Evolutionary conservation across 495 filamentous ascomycete genomes (phyloP), one percentile per base, ranked within the genome.

Genomic region (Parachaetomium inaequale): DNA sequence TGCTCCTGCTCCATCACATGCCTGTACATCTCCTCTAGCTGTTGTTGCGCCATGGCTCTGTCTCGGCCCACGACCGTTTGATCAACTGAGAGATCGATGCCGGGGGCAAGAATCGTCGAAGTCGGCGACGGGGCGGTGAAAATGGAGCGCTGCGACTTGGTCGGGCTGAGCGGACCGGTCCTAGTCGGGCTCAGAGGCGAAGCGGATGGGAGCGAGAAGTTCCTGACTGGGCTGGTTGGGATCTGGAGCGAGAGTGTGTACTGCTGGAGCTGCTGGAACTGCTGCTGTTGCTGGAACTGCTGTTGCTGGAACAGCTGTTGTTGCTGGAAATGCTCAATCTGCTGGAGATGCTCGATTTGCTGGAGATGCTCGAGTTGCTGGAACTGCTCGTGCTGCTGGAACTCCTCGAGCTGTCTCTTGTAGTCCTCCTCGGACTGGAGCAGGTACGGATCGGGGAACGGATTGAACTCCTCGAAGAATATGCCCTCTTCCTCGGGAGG

Each of bases 1-100:
- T 85, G 87, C 74, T 95, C 91, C 55, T 93, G 88, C 75, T 90
- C 90, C 89, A 96, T 88, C 62, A 96, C 92, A 47, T 92, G 88
- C 53, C 85, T 90, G 71, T 97, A 97, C 67, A 97, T 85, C 72
- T 90, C 86, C 70, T 94, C 91, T 76, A 97, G 86, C 70, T 96
- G 87, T 61, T 84, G 79, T 70, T 93, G 87, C 69, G 87, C 84
- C 72, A 85, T 82, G 63, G 81, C 83, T 63, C 82, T 84, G 75
- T 96, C 90, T 61, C 81, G 79, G 38, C 87, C 82, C 29, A 96
- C 82, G 31, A 95, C 83, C 46, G 82, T 82, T 56, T 87, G 84
- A 72, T 97, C 92, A 57, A 96, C 86, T 32, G 74, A 69, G 31
- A 75, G 72, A 46, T 79, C 75, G 43, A 76, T 59, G 12, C 76